These are phyloP conservation scores for Omphalea diandra DNA, from an alignment of 441 rosid genomes.

Conservation along the genomic window DNA sequence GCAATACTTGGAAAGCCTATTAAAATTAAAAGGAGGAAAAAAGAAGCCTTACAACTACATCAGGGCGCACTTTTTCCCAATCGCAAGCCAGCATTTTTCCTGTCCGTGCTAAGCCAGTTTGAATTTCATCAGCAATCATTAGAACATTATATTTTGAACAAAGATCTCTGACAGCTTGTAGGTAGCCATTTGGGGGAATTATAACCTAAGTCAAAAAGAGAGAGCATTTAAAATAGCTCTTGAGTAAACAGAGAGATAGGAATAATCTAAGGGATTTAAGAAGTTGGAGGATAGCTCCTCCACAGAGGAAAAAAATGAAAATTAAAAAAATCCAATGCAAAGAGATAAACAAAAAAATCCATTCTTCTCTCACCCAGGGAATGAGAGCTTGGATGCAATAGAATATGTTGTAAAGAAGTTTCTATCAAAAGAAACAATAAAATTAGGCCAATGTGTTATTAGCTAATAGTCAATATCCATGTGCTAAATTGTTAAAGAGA, in stretches of 20 bases:
- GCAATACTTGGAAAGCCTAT: conserved; percentile 5
- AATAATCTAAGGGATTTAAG: background rate
- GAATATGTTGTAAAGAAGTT: background rate
- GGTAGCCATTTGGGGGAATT: conserved; percentile 85
- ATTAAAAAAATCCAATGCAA: no score
- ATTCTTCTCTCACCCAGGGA: background rate
- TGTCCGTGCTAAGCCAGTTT: conserved; percentile 85
- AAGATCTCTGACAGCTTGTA: conserved; percentile 79
- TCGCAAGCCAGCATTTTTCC: conserved; percentile 95
- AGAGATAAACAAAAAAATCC: no score
- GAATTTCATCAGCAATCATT: conserved; percentile 97
- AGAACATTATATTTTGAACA: conserved; percentile 74
- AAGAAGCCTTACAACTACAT: conserved; percentile 65
- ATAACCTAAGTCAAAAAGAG: conserved; percentile 47
- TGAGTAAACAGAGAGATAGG: conserved; percentile 3
- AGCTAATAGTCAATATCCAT: background rate
- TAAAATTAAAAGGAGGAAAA: background rate
- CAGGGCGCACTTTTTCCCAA: conserved; percentile 90
- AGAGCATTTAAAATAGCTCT: background rate
- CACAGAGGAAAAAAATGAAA: background rate
- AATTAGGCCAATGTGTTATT: background rate
- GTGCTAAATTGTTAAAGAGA: no score
- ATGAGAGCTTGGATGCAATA: background rate
- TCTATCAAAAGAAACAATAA: background rate
- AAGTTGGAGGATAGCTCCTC: conserved; percentile 8